phyloP scores from a whole-genome alignment of 495 filamentous ascomycete genomes.

The Tuber calosporum region DNA sequence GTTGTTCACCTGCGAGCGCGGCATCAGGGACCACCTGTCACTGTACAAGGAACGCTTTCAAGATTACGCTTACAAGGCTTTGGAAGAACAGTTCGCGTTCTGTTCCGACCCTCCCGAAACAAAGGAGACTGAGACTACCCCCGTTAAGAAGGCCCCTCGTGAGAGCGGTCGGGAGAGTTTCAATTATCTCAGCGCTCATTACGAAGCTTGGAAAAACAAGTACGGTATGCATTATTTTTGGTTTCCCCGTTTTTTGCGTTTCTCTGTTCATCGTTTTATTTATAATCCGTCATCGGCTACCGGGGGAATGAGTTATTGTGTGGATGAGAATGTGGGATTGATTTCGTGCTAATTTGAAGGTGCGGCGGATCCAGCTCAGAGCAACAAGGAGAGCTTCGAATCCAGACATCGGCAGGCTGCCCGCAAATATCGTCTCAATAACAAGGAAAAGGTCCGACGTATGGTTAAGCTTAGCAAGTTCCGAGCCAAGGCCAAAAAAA shows the following conservation, averaged over 20 bases:
- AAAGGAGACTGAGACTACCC: conserved; percentile 33
- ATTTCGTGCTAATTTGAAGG: conserved; percentile 7
- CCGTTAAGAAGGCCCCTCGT: conserved; percentile 34
- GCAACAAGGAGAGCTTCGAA: conserved; percentile 33
- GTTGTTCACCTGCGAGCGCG: conserved; percentile 35
- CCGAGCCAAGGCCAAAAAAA: conserved; percentile 32
- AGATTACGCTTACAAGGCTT: conserved; percentile 38
- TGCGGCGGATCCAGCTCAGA: conserved; percentile 4
- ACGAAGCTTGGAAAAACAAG: conserved; percentile 37
- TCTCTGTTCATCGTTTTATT: conserved; percentile 13
- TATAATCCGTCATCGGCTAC: neutral
- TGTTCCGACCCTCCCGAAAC: conserved; percentile 12
- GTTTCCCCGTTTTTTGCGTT: conserved; percentile 28
- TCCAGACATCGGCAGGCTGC: conserved; percentile 36
- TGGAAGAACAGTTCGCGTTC: conserved; percentile 23
- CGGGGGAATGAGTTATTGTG: neutral
- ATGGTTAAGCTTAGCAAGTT: conserved; percentile 37
- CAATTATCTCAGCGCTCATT: conserved; percentile 35
- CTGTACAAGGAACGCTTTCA: conserved; percentile 37
- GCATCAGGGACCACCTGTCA: conserved; percentile 36
- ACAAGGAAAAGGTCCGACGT: conserved; percentile 34
- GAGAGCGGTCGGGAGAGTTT: conserved; percentile 38
- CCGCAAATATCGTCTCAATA: conserved; percentile 37
- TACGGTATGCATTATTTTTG: conserved; percentile 34
- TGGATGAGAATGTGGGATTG: conserved; percentile 5